phyloP scores from a whole-genome alignment of 352 stramenopile genomes.

The Plasmopara muralis region DNA sequence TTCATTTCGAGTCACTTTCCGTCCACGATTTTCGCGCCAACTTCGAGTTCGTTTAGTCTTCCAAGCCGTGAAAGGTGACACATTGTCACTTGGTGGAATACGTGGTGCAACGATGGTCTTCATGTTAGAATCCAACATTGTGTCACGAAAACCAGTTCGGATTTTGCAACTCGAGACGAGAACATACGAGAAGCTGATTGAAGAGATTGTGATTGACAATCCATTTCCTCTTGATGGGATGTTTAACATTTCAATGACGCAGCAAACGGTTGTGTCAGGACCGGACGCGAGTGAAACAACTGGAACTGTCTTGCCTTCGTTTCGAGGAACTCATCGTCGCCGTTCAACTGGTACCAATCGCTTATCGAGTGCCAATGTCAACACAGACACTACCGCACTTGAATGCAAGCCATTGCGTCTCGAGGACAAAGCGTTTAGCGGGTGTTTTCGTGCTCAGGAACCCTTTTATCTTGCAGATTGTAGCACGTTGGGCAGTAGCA shows the following conservation, averaged over 20 bases:
- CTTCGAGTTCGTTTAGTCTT: slow-evolving; percentile 87
- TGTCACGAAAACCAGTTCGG: slow-evolving; percentile 61
- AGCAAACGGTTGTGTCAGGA: slow-evolving; percentile 17
- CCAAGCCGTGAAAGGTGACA: slow-evolving; percentile 50
- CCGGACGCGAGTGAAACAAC: slow-evolving; percentile 4
- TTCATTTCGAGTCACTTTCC: slow-evolving; percentile 78
- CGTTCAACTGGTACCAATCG: slow-evolving; percentile 4
- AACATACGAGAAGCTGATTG: slow-evolving; percentile 69
- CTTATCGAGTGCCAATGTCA: slow-evolving; percentile 7
- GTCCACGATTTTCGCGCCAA: slow-evolving; percentile 78
- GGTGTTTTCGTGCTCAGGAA: slow-evolving; percentile 61
- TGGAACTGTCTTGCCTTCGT: slow-evolving; percentile 6
- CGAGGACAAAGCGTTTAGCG: slow-evolving; percentile 41
- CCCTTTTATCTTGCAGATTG: slow-evolving; percentile 74
- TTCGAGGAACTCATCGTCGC: slow-evolving; percentile 12
- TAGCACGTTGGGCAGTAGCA: slow-evolving; percentile 15
- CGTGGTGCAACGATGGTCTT: slow-evolving; percentile 85
- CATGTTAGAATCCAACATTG: slow-evolving; percentile 78
- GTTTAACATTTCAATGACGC: slow-evolving; percentile 73
- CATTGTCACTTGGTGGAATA: slow-evolving; percentile 12
- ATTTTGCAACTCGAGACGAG: slow-evolving; percentile 75
- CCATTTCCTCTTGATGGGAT: slow-evolving; percentile 66
- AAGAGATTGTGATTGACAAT: slow-evolving; percentile 84
- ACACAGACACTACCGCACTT: slow-evolving; percentile 1
- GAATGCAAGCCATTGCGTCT: slow-evolving; percentile 5